These are phyloP conservation scores for Pezicula neosporulosa DNA, from an alignment of 2,329 filamentous ascomycete genomes.

Conservation along the genomic window DNA sequence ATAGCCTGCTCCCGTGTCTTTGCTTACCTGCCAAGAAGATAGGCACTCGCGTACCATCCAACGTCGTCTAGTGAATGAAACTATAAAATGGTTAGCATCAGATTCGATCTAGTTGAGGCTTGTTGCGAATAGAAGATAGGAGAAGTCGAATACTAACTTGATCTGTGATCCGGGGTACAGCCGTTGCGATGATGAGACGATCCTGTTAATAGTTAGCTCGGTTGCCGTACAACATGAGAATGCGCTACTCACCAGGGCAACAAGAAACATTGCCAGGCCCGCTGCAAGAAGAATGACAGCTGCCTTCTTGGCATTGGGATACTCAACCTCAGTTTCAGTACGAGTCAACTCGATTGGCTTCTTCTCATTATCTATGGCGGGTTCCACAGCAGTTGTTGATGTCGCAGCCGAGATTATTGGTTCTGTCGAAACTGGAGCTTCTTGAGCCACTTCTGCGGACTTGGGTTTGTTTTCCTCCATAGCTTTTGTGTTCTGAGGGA, in stretches of 20 bases:
- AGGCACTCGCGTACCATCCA: neutral
- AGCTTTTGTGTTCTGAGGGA: no score
- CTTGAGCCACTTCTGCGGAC: neutral
- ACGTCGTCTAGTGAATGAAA: neutral
- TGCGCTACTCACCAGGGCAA: slow-evolving; percentile 1
- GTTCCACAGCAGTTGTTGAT: neutral
- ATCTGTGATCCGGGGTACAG: neutral
- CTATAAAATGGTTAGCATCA: neutral
- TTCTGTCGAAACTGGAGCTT: no score
- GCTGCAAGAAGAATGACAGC: neutral
- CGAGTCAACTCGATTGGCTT: neutral
- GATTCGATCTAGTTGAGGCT: no score
- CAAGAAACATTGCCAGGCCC: slow-evolving; percentile 1
- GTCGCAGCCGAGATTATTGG: neutral
- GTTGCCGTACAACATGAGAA: neutral
- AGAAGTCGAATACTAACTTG: no score
- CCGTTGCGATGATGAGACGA: neutral
- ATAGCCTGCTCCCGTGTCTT: no score
- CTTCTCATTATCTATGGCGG: neutral
- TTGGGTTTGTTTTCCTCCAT: no score
- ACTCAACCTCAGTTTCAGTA: neutral
- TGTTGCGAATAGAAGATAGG: no score
- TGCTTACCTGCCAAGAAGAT: neutral
- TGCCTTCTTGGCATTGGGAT: slow-evolving; percentile 1
- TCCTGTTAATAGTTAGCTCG: neutral